Evolutionary conservation across 352 stramenopile genomes (phyloP).

Genomic region (Pythium vanterpoolii): DNA sequence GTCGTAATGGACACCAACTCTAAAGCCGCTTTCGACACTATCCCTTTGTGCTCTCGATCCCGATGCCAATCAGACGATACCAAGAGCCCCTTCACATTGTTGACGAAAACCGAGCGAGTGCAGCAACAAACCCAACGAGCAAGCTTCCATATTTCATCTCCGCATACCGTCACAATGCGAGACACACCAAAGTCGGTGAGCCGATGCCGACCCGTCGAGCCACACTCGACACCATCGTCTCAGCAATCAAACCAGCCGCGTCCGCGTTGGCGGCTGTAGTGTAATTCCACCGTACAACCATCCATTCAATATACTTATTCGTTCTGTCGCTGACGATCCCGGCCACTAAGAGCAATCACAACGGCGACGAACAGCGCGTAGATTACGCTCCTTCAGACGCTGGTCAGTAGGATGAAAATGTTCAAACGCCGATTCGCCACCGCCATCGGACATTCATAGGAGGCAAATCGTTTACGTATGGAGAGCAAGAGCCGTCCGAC

Average conservation of each 20-base stretch:
- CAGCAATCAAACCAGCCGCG: neutral
- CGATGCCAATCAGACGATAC: neutral
- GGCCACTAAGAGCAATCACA: too few relatives aligned
- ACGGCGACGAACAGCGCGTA: too few relatives aligned
- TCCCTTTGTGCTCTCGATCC: neutral
- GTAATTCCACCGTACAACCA: too few relatives aligned
- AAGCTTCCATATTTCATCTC: neutral
- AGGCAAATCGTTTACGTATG: neutral
- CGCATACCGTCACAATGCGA: neutral
- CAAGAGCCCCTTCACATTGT: neutral
- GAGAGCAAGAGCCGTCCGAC: neutral
- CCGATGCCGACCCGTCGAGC: neutral
- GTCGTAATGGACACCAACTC: neutral
- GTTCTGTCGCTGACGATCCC: too few relatives aligned
- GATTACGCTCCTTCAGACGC: too few relatives aligned
- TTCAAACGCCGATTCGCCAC: neutral
- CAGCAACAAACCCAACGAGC: neutral
- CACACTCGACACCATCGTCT: neutral
- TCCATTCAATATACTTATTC: too few relatives aligned
- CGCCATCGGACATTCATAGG: neutral
- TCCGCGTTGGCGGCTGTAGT: conserved; percentile 2
- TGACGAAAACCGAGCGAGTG: neutral
- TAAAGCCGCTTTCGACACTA: neutral
- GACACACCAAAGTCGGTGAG: neutral
- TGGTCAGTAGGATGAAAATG: too few relatives aligned